phyloP scores from a whole-genome alignment of 140 eudicot genomes.

The Bidens hawaiensis region DNA sequence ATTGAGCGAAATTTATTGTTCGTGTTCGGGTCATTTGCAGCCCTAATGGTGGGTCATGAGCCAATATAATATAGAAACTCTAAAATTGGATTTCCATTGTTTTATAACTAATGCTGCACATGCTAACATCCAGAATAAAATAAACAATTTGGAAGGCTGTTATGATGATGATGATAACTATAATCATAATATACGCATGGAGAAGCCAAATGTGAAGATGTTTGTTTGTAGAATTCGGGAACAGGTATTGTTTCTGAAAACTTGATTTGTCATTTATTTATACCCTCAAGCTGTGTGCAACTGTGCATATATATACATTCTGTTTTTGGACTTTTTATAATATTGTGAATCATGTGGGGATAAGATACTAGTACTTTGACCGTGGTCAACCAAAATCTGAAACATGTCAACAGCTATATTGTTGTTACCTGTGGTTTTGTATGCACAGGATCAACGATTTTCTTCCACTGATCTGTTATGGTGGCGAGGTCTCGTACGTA shows the following conservation, averaged over 20 bases:
- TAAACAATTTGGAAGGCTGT: slow-evolving; percentile 28
- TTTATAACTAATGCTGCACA: not conserved
- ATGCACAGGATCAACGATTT: slow-evolving; percentile 37
- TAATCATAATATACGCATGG: slow-evolving; percentile 18
- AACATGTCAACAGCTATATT: too few relatives aligned
- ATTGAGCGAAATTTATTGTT: too few relatives aligned
- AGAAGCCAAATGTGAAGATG: slow-evolving; percentile 44
- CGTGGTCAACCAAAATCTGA: not conserved
- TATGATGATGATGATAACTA: slow-evolving; percentile 24
- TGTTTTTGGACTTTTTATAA: too few relatives aligned
- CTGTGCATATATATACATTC: too few relatives aligned
- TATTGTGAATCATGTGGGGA: too few relatives aligned
- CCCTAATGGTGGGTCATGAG: not conserved
- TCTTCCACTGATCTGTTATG: slow-evolving; percentile 53
- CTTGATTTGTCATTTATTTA: not conserved
- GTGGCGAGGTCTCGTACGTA: slow-evolving; percentile 88
- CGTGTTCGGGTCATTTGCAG: too few relatives aligned
- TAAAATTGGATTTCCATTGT: not conserved
- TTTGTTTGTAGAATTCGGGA: slow-evolving; percentile 58
- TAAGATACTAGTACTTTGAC: too few relatives aligned
- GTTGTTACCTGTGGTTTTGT: not conserved
- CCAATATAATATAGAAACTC: not conserved
- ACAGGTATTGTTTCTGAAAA: slow-evolving; percentile 35
- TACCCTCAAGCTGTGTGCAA: too few relatives aligned
- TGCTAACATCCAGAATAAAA: slow-evolving; percentile 41